These are phyloP conservation scores for Claviceps humidiphila DNA, from an alignment of 2,329 filamentous ascomycete genomes.

Conservation along the genomic window DNA sequence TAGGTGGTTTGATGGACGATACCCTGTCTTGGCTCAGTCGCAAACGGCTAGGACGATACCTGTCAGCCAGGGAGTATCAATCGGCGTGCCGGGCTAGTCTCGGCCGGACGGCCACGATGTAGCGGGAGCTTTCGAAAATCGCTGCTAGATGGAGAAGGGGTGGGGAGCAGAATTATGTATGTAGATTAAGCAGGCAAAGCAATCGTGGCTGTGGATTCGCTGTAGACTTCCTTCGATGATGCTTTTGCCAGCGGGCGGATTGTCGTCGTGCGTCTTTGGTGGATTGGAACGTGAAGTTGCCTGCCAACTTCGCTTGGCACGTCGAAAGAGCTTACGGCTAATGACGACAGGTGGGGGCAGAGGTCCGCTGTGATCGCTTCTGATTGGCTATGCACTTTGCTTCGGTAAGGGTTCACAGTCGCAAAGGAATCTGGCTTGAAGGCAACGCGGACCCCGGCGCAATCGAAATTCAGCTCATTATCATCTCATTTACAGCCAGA, in stretches of 20 bases:
- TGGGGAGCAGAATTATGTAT: neutral
- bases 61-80: neutral
- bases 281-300: neutral
- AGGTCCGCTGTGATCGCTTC: neutral
- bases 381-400: neutral
- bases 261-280: neutral
- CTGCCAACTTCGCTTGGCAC: no score
- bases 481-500: no score
- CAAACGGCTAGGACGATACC: neutral
- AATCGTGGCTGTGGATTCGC: neutral
- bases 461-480: no score
- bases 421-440: no score
- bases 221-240: neutral
- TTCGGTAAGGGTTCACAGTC: neutral
- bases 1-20: neutral
- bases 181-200: neutral
- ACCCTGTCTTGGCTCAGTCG: neutral
- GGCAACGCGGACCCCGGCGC: no score
- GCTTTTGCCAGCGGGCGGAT: neutral
- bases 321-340: neutral
- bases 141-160: neutral
- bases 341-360: neutral
- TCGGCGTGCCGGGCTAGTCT: neutral
- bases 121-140: neutral
- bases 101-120: conserved; percentile 4